Conservation (phyloP, 2,329 filamentous ascomycete species). For the Tolypocladium guangdongense region DNA sequence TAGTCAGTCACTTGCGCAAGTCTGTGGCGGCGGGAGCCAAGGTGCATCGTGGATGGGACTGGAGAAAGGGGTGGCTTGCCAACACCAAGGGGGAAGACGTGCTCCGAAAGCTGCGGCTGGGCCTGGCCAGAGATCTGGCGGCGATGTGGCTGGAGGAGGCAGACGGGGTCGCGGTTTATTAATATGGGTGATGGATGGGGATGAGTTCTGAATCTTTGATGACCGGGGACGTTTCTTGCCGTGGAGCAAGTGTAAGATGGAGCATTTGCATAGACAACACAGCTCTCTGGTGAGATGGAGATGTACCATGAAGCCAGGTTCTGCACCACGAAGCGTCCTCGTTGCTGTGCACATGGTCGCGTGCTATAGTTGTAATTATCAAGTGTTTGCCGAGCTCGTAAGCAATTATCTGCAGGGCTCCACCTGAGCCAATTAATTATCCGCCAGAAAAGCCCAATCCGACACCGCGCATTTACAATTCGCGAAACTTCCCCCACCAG, state of each 20-base stretch:
- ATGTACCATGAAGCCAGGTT: neutral
- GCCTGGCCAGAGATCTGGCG: constrained; percentile 63
- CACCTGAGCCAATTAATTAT: neutral
- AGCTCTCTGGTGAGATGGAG: neutral
- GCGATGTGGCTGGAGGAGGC: constrained; percentile 58
- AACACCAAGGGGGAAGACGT: constrained; percentile 56
- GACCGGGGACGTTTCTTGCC: neutral
- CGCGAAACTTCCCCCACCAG: neutral
- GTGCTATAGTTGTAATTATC: neutral
- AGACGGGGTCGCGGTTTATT: constrained; percentile 39
- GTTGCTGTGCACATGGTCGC: neutral
- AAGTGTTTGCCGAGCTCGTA: neutral
- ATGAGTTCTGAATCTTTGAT: neutral
- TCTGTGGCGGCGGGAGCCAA: constrained; percentile 45
- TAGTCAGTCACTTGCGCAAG: constrained; percentile 51
- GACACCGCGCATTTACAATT: constrained; percentile 22
- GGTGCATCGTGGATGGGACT: constrained; percentile 60
- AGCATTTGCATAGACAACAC: neutral
- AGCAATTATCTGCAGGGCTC: neutral
- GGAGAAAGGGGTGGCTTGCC: constrained; percentile 65
- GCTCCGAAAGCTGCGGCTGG: constrained; percentile 60
- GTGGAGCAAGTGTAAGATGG: neutral
- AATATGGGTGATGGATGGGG: constrained; percentile 1
- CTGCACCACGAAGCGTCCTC: neutral
- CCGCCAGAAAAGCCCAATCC: constrained; percentile 19